A percentile compares a stretch with the other conserved stretches of the same genome.
Conservation (phyloP, 768 basidiomycete genomes). For the Chalciporus pseudorubinellus region DNA sequence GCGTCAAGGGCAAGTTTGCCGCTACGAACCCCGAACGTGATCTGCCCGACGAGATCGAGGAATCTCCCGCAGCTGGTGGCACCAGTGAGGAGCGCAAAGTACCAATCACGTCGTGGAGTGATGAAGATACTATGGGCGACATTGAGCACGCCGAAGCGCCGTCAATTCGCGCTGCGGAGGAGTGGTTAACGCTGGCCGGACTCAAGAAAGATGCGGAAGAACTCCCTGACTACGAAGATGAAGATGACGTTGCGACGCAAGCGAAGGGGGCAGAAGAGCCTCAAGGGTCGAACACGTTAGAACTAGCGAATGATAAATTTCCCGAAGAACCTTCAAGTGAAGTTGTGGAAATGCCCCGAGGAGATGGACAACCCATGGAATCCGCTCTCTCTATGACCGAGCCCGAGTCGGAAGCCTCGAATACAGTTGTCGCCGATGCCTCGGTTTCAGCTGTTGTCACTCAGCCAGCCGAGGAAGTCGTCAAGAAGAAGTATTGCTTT, state of each 20-base stretch:
- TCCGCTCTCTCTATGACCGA: background rate
- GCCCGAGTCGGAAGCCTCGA: conserved; percentile 11
- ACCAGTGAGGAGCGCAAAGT: conserved; percentile 7
- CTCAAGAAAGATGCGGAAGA: conserved; percentile 37
- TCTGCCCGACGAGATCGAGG: conserved; percentile 21
- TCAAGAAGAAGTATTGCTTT: conserved; percentile 25
- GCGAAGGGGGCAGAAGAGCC: background rate
- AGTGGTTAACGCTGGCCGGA: conserved; percentile 54
- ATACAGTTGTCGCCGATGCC: conserved; percentile 1
- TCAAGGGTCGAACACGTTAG: conserved; percentile 6
- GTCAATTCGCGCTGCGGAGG: conserved; percentile 31
- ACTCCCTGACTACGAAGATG: conserved; percentile 64
- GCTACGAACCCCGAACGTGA: conserved; percentile 13
- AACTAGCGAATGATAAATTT: background rate
- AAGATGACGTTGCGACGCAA: conserved; percentile 40
- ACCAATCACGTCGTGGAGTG: conserved; percentile 16
- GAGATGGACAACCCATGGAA: conserved; percentile 1
- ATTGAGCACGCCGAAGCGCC: conserved; percentile 5
- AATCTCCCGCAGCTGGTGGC: background rate
- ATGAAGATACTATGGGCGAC: conserved; percentile 14
- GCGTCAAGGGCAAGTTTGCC: conserved; percentile 45
- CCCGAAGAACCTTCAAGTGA: conserved; percentile 1
- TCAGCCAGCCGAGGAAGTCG: conserved; percentile 18
- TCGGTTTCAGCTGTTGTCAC: conserved; percentile 6
- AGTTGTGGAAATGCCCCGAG: background rate